Conservation (phyloP, 1,284 basidiomycete genomes). For the Melanopsichium pennsylvanicum region DNA sequence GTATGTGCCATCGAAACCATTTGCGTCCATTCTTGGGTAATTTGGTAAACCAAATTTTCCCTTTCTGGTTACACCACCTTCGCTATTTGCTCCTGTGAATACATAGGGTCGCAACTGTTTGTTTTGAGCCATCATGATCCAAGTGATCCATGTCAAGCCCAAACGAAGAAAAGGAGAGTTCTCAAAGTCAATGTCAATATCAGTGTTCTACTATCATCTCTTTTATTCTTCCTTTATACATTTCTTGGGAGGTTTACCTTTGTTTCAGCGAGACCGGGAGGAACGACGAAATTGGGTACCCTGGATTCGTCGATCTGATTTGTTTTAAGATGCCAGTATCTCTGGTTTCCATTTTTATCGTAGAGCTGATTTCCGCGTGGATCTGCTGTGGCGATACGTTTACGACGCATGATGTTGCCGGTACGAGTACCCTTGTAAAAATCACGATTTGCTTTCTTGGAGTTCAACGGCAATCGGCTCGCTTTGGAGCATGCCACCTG, state of each 20-base stretch:
- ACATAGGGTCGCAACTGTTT: slow-evolving; percentile 58
- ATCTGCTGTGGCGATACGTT: slow-evolving; percentile 60
- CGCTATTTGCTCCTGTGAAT: slow-evolving; percentile 40
- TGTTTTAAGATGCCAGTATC: slow-evolving; percentile 59
- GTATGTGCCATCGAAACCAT: slow-evolving; percentile 56
- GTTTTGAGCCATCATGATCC: too few relatives aligned
- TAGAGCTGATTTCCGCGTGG: slow-evolving; percentile 52
- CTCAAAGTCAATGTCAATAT: too few relatives aligned
- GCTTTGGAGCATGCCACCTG: slow-evolving; percentile 56
- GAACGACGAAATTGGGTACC: slow-evolving; percentile 59
- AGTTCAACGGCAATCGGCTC: slow-evolving; percentile 61
- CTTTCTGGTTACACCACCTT: slow-evolving; percentile 49
- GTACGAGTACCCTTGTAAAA: slow-evolving; percentile 65
- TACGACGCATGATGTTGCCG: slow-evolving; percentile 61
- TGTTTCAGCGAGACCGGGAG: slow-evolving; percentile 60
- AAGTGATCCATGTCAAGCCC: too few relatives aligned
- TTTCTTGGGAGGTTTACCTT: too few relatives aligned
- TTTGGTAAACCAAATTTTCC: slow-evolving; percentile 51
- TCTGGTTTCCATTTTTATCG: slow-evolving; percentile 46
- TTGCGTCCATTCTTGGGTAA: slow-evolving; percentile 53
- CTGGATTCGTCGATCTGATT: slow-evolving; percentile 57
- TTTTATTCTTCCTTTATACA: too few relatives aligned
- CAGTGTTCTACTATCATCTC: too few relatives aligned
- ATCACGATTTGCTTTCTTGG: slow-evolving; percentile 64
- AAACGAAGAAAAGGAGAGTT: too few relatives aligned